Percentiles rank a stretch among this genome's conserved stretches.
These are phyloP conservation scores for Trichophyton mentagrophytes DNA, from an alignment of 2,329 filamentous ascomycete genomes.

Conservation along the genomic window DNA sequence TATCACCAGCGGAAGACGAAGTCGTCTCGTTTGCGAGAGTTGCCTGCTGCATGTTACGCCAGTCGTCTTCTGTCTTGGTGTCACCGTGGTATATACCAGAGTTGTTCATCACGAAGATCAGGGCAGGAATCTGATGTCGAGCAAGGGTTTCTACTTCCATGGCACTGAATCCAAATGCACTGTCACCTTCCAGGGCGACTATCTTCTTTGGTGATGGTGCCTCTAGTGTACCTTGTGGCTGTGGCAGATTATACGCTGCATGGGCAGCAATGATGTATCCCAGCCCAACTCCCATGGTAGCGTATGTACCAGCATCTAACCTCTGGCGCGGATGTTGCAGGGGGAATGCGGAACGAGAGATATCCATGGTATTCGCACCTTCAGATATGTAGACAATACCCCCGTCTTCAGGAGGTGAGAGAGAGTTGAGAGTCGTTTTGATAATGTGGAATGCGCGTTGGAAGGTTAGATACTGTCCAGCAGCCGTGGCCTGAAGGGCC, in stretches of 20 bases:
- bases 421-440: constrained; percentile 35
- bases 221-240: constrained; percentile 10
- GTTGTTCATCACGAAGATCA: constrained; percentile 47
- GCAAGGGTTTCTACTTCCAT: constrained; percentile 47
- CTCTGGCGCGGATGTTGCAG: constrained; percentile 43
- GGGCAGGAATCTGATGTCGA: constrained; percentile 41
- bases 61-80: constrained; percentile 28
- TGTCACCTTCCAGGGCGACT: constrained; percentile 45
- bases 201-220: constrained; percentile 39
- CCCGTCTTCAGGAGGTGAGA: constrained; percentile 35
- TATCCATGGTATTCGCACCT: constrained; percentile 51
- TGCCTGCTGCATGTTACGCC: constrained; percentile 33
- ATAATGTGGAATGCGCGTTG: constrained; percentile 42
- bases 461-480: constrained; percentile 35
- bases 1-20: constrained; percentile 3
- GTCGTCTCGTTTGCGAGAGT: constrained; percentile 23
- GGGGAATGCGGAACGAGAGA: constrained; percentile 43
- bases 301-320: constrained; percentile 47
- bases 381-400: constrained; percentile 45
- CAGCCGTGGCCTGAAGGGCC: constrained; percentile 26
- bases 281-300: constrained; percentile 48
- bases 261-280: constrained; percentile 46
- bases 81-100: constrained; percentile 40
- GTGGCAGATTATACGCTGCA: constrained; percentile 40
- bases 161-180: constrained; percentile 43